A percentile compares a stretch with the other conserved stretches of the same genome.
Conservation (phyloP, 768 basidiomycete species). For the Trametes gibbosa region DNA sequence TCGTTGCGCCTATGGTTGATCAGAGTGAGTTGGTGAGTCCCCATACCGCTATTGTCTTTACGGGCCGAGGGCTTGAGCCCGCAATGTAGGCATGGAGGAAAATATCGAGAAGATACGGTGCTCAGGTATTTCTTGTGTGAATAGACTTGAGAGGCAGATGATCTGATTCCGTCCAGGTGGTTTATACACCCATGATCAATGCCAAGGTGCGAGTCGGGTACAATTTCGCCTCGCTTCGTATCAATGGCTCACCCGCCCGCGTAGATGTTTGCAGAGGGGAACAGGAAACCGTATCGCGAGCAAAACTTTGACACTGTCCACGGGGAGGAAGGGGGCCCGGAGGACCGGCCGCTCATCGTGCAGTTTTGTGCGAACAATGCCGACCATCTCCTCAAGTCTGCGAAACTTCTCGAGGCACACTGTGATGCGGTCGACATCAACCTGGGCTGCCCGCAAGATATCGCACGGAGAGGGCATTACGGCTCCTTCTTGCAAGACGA, state of each 20-base stretch:
- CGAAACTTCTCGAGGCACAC: conserved; percentile 67
- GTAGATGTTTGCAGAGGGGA: conserved; percentile 61
- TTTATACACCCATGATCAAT: conserved; percentile 99
- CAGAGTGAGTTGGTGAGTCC: conserved; percentile 87
- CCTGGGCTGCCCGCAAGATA: conserved; percentile 92
- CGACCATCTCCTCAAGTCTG: conserved; percentile 72
- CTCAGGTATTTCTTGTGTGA: conserved; percentile 51
- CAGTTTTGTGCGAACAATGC: conserved; percentile 96
- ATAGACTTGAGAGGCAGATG: neutral
- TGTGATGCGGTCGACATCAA: conserved; percentile 97
- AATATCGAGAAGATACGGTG: conserved; percentile 78
- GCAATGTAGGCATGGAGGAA: conserved; percentile 79
- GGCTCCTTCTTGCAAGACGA: conserved; percentile 93
- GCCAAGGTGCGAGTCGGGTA: conserved; percentile 55
- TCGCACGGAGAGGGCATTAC: conserved; percentile 83
- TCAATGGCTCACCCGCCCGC: neutral
- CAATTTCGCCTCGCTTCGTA: neutral
- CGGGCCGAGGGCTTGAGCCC: neutral
- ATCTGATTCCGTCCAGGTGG: conserved; percentile 45
- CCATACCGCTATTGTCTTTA: neutral
- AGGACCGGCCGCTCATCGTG: conserved; percentile 83
- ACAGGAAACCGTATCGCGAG: conserved; percentile 54
- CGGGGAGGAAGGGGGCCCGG: conserved; percentile 79
- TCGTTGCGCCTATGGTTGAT: conserved; percentile 99
- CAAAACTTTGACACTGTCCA: conserved; percentile 63